Evolutionary conservation across 345 rosid genomes (phyloP).

Genomic region (Lenwebbia sp.): DNA sequence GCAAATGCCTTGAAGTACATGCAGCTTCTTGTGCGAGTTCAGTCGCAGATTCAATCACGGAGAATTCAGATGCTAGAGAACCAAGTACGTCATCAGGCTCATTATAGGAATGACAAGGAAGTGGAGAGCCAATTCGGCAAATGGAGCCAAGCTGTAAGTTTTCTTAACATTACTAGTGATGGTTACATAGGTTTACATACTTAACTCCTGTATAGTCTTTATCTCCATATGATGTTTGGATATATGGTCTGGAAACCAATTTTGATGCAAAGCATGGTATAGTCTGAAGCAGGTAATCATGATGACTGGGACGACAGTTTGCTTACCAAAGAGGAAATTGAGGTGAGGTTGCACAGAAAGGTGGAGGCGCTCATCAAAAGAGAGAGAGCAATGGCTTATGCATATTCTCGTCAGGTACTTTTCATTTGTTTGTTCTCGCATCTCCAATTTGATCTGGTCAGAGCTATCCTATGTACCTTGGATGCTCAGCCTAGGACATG

Average conservation of each 20-base stretch:
- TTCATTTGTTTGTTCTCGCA: background rate
- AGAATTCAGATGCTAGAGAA: conserved; percentile 83
- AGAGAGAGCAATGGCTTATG: conserved; percentile 90
- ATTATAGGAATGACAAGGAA: conserved; percentile 28
- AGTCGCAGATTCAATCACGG: conserved; percentile 93
- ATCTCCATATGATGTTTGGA: background rate
- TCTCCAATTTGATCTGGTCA: background rate
- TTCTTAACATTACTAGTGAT: background rate
- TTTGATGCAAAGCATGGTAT: background rate
- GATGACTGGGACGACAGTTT: conserved; percentile 84
- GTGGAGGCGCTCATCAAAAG: conserved; percentile 76
- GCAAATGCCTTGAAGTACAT: conserved; percentile 82
- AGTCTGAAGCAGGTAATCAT: conserved; percentile 62
- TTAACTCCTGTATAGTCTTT: background rate
- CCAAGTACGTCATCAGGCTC: conserved; percentile 55
- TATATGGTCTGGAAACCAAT: background rate
- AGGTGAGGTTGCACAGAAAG: conserved; percentile 64
- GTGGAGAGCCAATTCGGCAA: conserved; percentile 48
- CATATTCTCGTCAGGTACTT: conserved; percentile 84
- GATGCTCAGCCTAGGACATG: background rate
- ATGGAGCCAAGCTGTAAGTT: conserved; percentile 51
- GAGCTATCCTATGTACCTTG: background rate
- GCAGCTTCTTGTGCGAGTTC: conserved; percentile 95
- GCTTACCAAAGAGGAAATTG: conserved; percentile 71
- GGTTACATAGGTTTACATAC: background rate